Base-by-base conservation (phyloP, 345 rosid species). In the Salix brachista region DNA sequence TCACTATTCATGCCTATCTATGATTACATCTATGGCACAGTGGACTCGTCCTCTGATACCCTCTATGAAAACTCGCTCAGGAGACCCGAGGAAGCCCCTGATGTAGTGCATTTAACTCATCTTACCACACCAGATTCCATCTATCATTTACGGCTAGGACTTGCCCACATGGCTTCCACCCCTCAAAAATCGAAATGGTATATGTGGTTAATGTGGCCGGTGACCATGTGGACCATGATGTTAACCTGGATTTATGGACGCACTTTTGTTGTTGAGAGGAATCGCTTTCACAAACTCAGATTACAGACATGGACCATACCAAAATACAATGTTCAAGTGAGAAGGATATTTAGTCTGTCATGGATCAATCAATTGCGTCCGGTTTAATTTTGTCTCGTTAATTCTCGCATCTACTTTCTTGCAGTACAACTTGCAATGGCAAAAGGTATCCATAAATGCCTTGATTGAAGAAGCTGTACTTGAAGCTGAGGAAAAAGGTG, bases 271-370 rank as follows among this genome's bases (percentile, higher is more conserved):
- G 78, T 86, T 11, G 93, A 92, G 78, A 84, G 90, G 78, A 86
- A 88, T 71, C 81, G 77, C 7, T 81, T 92, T 26, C 41, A 85
- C 44, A 81, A 86, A 23, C 81, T 87, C 80, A 85, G 64, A 23
- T 64, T 88, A 41, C 97, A 94, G 52, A 85, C 96, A 25, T 90
- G 98, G 98, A 89, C 84, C 42, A 76, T 92, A 32, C 92, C 97
- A 4, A 91, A 84, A 78, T 92, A 88, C 81, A 88, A 69, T 21
- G 25, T 86, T 13, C 97, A 92, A 77, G 98, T 91, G 78, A 56
- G 80, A 3, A 3, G 32, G 1, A 8, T 8, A 14, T 13, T 5
- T 19, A n/a, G 5, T 14, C 50, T 13, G 50, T 44, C 17, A 44
- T 44, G 13, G 5, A 44, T 44, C 14, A 44, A 44, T 3, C 1